Base-by-base conservation (phyloP, 768 basidiomycete species). In the Naematelia aurantialba region DNA sequence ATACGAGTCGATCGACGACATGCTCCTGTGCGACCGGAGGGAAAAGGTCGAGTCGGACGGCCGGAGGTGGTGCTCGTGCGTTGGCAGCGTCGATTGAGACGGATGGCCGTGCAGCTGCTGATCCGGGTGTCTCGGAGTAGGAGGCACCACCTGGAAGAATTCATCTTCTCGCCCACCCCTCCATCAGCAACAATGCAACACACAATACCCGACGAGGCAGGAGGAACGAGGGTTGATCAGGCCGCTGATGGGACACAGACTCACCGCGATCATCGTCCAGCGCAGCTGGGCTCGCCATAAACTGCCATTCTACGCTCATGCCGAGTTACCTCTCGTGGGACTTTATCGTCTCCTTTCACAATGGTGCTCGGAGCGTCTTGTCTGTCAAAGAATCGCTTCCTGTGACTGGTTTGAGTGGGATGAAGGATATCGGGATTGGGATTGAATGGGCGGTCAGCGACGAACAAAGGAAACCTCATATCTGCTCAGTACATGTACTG, bases 91-190 rank as follows among this genome's bases (percentile, higher is more conserved):
- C 8, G 8, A 39, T 8, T 39, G 8, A 39, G 8, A 8, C 17
- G 34, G n/a, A 12, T 34, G 25, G 21, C 50, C 25, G 17, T 56
- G 34, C 34, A 19, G 46, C 19, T 8, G n/a, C n/a, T 52, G 52
- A 31, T 24, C 17, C 27, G 19, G 24, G 26, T 17, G 26, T 12
- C 39, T 53, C 1, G 69, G 67, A 3, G 67, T 71, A 34, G 67
- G 65, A 5, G 69, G 69, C 8, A 66, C 63, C 27, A 71, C 27
- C 12, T 60, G 57, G 58, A 71, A 67, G 52, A 65, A 66, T 51
- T 65, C 65, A 25, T 59, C 58, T 65, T 21, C 17, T 39, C 34
- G 8, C 34, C 17, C 8, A 39, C 34, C 8, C 34, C 34, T 39
- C 17, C 34, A 39, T 39, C 34, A 39, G 34, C 34, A 39, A 8